Evolutionary conservation across 441 rosid genomes (phyloP), one percentile per base, ranked within the genome.

Genomic region (Euphorbia celastroides): DNA sequence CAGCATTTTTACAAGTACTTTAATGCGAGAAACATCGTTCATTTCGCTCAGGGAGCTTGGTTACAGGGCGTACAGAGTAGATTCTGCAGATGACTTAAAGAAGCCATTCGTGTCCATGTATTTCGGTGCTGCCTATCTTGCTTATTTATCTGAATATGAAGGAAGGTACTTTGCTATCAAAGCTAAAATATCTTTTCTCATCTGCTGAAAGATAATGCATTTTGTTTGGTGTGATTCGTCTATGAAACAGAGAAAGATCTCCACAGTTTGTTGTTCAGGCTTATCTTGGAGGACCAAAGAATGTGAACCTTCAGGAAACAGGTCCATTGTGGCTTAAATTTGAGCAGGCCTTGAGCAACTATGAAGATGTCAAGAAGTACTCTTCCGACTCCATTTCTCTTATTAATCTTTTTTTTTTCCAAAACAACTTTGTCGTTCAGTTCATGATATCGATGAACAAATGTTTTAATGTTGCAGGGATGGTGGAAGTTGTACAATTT

Each of bases 61-160:
- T 28, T 79, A 79, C 69, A 80, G 84, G 68, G 99, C 93, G 56
- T 93, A 91, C 78, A 81, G 76, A 78, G 83, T 86, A 11, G 89
- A 88, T 6, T 84, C 86, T 56, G 78, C 44, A 16, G 88, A 84
- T 48, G 97, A 93, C 74, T 68, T 93, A 55, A 77, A 74, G 52
- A 93, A 81, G 70, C 99, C 99, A 75, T 91, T 93, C 71, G 85
- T 83, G 32, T 93, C 97, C 25, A 78, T 88, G 88, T 93, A 91
- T 82, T 93, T 89, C 7, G 95, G 96, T 32, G 92, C 92, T 2
- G 96, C 97, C 46, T 91, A 91, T 67, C 67, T 87, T 70, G 81
- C 87, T 58, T 91, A 90, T 88, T 72, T 93, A 79, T 84, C 93
- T 11, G 83, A 80, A 76, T 93, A 91, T 57, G 95, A 93, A 78